A percentile compares a stretch with the other conserved stretches of the same genome.
phyloP scores from a whole-genome alignment of 2,329 filamentous ascomycete genomes.

The Fusarium armeniacum region DNA sequence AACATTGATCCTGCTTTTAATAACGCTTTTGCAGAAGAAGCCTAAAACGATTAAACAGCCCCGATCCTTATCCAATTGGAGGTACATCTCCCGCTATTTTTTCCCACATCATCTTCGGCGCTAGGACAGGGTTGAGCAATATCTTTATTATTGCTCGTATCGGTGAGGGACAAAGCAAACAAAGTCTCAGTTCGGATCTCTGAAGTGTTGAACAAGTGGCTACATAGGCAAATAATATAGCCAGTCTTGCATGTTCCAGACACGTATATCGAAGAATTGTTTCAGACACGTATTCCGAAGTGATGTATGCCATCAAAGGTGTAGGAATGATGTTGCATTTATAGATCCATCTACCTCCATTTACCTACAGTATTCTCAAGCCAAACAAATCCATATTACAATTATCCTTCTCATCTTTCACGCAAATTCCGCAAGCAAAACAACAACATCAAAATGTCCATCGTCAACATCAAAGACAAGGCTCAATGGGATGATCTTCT shows the following conservation, averaged over 20 bases:
- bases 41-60: accelerated
- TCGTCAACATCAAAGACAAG: neutral
- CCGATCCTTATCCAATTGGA: neutral
- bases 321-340: neutral
- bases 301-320: neutral
- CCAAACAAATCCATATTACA: neutral
- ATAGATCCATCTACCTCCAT: neutral
- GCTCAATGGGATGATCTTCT: accelerated
- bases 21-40: neutral
- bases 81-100: neutral
- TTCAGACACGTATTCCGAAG: neutral
- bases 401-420: neutral
- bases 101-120: too few species aligned
- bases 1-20: accelerated
- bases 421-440: neutral
- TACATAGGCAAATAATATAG: too few species aligned
- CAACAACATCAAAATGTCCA: neutral
- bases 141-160: too few species aligned
- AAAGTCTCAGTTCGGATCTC: too few species aligned
- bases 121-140: too few species aligned
- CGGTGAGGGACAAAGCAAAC: too few species aligned
- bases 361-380: accelerated
- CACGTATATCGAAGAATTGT: accelerated
- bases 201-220: too few species aligned
- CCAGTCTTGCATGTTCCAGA: neutral